Evolutionary conservation across 2,329 filamentous ascomycete genomes (phyloP), one percentile per base, ranked within the genome.

Genomic region (Cadophora gregata): DNA sequence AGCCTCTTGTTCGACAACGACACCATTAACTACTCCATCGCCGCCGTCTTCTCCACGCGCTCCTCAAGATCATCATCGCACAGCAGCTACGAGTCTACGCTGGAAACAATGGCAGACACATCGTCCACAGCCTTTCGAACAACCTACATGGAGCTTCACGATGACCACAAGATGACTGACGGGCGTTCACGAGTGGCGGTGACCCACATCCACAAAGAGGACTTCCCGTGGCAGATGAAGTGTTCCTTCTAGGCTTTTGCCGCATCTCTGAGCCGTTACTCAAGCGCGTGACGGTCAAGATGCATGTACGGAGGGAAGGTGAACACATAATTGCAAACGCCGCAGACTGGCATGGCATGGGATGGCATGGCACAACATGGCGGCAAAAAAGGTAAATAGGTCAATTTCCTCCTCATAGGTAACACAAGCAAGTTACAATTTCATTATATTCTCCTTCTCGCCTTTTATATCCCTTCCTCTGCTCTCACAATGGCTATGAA

Each of bases 401-500:
- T 21, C 19, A 1, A 31, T 33, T 8, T 31, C 14, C 50, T 21
- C 50, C 9, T 21, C 3, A 21, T 10, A 56, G 19, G 51, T 56
- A 56, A 19, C 19, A 56, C 51, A 56, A 29, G 51, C 29, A 56
- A 19, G 51, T 56, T 8, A 12, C 51, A 33, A 45, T 19, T 45
- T 45, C 42, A 45, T 21, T 45, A 4, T 21, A 5, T 21, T 45
- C 12, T 45, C 48, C 3, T 56, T 21, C 24, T 36, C 19, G 1
- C 16, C 29, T 36, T 29, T n/a, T 3, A 21, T 21, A 33, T 12
- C 14, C 16, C 50, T 36, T 21, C 24, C 8, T 21, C 29, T n/a
- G 19, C 27, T 12, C 14, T 12, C 36, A 27, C 25, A n/a, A 75
- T 75, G 74, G 74, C 74, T 6, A 72, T 74, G 69, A 69, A 71